Conservation (phyloP, 345 rosid species). For the Aegle marmelos region DNA sequence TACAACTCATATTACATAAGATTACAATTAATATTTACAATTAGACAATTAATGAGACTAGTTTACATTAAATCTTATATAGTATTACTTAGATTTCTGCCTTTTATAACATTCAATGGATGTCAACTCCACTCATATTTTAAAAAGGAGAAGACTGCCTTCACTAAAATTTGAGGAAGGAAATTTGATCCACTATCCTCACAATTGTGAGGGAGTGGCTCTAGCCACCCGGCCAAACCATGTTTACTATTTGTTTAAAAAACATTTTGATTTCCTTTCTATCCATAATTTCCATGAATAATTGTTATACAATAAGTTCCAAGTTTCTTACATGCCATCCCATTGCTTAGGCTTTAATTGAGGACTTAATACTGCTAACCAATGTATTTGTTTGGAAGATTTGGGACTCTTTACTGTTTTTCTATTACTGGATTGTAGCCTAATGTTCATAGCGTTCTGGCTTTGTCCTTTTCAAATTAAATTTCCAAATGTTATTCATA, state of each 20-base stretch:
- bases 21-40: too few species aligned
- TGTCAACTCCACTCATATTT: too few species aligned
- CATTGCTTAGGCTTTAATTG: not conserved
- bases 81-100: too few species aligned
- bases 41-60: too few species aligned
- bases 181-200: too few species aligned
- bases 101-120: fast-evolving
- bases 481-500: not conserved
- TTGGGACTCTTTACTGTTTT: not conserved
- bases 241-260: too few species aligned
- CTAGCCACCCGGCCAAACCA: too few species aligned
- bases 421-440: not conserved
- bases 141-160: too few species aligned
- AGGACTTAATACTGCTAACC: not conserved
- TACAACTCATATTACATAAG: too few species aligned
- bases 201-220: too few species aligned
- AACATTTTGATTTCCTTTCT: not conserved
- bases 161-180: too few species aligned
- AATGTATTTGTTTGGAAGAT: not conserved
- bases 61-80: too few species aligned
- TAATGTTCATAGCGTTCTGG: not conserved
- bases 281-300: not conserved
- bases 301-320: not conserved
- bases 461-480: not conserved
- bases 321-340: not conserved